Conservation (phyloP, 306 rosid genomes). For the Glycine tomentella region DNA sequence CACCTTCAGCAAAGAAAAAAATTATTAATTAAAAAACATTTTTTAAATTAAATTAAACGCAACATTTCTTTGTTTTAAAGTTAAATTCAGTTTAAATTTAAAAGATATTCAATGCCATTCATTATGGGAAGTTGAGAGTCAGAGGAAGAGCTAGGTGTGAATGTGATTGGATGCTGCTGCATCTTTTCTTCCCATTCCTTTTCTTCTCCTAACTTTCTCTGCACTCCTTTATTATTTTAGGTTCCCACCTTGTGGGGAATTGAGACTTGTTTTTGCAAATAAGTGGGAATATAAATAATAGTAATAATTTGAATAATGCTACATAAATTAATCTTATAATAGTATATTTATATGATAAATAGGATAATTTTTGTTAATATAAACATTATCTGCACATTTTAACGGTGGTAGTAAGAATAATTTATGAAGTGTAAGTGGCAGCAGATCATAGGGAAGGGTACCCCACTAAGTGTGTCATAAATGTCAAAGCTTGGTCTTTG, state of each 20-base stretch:
- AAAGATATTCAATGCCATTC: background rate
- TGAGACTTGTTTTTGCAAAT: background rate
- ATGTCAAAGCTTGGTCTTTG: constrained; percentile 38
- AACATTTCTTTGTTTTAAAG: background rate
- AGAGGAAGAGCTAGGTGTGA: background rate
- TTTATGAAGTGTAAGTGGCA: constrained; percentile 36
- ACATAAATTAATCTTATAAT: no score
- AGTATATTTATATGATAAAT: no score
- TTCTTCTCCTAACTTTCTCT: constrained; percentile 11
- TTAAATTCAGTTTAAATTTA: background rate
- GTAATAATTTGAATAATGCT: background rate
- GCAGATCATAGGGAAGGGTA: constrained; percentile 48
- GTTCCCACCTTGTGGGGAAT: background rate
- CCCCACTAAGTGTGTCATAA: constrained; percentile 52
- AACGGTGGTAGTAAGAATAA: background rate
- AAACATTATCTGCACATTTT: constrained; percentile 18
- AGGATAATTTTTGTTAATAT: no score
- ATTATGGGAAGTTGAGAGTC: constrained; percentile 9
- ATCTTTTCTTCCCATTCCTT: background rate
- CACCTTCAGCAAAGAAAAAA: no score
- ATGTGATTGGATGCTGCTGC: background rate
- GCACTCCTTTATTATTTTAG: background rate
- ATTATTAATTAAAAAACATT: no score
- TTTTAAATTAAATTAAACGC: background rate
- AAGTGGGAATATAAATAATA: background rate